phyloP scores from a whole-genome alignment of 192 early-diverging fungal species.

The Nowakowskiella sp. region DNA sequence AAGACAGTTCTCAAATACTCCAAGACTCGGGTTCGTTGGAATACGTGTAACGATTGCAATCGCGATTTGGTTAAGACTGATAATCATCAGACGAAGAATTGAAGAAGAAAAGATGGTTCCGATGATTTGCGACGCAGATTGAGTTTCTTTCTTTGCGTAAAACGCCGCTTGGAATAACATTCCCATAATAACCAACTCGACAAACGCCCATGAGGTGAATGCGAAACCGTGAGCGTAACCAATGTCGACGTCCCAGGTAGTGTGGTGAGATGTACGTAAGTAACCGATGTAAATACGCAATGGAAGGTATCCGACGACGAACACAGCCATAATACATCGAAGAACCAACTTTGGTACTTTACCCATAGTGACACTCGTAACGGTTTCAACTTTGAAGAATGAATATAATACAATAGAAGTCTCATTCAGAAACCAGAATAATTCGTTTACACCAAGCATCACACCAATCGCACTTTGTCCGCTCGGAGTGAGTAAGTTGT shows the following conservation, averaged over 20 bases:
- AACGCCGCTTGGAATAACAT: not conserved
- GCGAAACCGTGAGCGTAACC: not conserved
- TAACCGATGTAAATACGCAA: constrained; percentile 1
- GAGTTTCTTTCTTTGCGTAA: not conserved
- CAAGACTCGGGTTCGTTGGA: not conserved
- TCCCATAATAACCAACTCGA: not conserved
- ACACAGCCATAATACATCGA: too few relatives aligned
- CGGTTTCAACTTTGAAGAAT: too few relatives aligned
- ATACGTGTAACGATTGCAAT: constrained; percentile 1
- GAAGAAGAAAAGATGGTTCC: not conserved
- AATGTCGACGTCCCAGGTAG: too few relatives aligned
- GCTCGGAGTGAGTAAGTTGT: too few relatives aligned
- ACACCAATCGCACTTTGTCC: too few relatives aligned
- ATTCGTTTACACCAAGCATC: too few relatives aligned
- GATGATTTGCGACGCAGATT: not conserved
- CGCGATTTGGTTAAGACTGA: not conserved
- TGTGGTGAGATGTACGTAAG: not conserved
- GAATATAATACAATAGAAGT: too few relatives aligned
- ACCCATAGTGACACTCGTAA: too few relatives aligned
- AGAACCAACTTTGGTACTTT: too few relatives aligned
- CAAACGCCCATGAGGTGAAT: not conserved
- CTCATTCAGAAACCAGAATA: too few relatives aligned
- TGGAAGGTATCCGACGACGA: too few relatives aligned
- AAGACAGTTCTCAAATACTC: constrained; percentile 7
- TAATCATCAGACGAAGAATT: not conserved